These are phyloP conservation scores for Entoloma clypeatum DNA, from an alignment of 1,284 basidiomycete genomes.

Conservation along the genomic window DNA sequence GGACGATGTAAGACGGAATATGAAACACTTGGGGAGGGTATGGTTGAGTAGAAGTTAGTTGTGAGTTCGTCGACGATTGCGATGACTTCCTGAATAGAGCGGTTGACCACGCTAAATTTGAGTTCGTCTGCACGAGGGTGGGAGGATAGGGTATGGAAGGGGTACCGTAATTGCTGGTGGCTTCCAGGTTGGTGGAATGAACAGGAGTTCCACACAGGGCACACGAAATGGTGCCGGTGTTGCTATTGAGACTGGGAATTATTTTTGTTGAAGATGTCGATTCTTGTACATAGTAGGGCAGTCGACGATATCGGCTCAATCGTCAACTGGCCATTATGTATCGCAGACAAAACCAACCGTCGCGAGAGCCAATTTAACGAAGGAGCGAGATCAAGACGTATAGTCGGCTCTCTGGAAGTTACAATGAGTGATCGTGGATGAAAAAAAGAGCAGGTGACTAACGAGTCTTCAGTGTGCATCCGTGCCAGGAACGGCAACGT, in stretches of 20 bases:
- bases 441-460: constrained; percentile 31
- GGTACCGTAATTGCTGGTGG: constrained; percentile 22
- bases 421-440: constrained; percentile 12
- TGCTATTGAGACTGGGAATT: constrained; percentile 41
- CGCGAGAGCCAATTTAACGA: constrained; percentile 92
- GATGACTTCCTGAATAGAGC: constrained; percentile 51
- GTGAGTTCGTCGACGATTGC: constrained; percentile 14
- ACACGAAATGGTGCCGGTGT: constrained; percentile 46
- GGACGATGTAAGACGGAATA: too few species aligned
- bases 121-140: constrained; percentile 18
- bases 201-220: constrained; percentile 75
- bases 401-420: constrained; percentile 74
- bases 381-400: constrained; percentile 91
- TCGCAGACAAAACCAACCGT: constrained; percentile 80
- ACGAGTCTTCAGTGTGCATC: constrained; percentile 85
- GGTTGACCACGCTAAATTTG: constrained; percentile 46
- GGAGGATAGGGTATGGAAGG: constrained; percentile 26
- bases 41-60: constrained; percentile 20
- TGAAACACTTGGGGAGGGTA: too few species aligned
- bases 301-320: constrained; percentile 79
- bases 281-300: constrained; percentile 54
- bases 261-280: constrained; percentile 34
- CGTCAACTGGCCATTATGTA: constrained; percentile 83
- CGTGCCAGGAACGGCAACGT: constrained; percentile 84
- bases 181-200: constrained; percentile 34